phyloP scores from a whole-genome alignment of 257 asterid species.

The Penstemon newberryi region DNA sequence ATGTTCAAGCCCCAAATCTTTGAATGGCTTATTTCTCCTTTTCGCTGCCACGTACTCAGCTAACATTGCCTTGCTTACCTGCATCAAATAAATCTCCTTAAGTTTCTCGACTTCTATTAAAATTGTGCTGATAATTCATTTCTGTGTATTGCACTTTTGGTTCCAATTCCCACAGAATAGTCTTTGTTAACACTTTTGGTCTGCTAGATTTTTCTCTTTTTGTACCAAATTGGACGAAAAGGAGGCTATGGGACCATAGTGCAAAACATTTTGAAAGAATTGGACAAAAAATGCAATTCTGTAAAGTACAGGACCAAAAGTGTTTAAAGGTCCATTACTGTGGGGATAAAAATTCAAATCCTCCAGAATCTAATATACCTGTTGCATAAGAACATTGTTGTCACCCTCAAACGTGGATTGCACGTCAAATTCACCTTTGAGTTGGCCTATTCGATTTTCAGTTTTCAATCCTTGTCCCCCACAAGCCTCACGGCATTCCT shows the following conservation, averaged over 20 bases:
- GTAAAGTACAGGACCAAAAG: too few species aligned
- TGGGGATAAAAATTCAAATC: too few species aligned
- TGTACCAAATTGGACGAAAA: too few species aligned
- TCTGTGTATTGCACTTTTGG: too few species aligned
- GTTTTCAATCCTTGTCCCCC: constrained; percentile 98
- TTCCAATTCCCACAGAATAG: too few species aligned
- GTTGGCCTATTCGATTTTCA: constrained; percentile 90
- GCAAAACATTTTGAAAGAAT: too few species aligned
- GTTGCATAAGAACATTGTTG: constrained; percentile 97
- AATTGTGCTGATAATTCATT: too few species aligned
- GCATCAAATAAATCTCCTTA: constrained; percentile 22
- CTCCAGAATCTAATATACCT: constrained; percentile 43
- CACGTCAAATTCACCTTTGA: constrained; percentile 89
- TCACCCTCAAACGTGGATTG: constrained; percentile 99
- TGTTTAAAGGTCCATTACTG: too few species aligned
- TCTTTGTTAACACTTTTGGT: too few species aligned
- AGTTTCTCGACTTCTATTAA: not conserved
- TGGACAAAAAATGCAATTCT: too few species aligned
- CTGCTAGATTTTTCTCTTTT: too few species aligned
- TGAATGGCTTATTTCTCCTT: constrained; percentile 64
- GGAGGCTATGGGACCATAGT: too few species aligned
- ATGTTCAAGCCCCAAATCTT: constrained; percentile 91
- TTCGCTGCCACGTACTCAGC: constrained; percentile 65
- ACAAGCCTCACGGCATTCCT: constrained; percentile 99
- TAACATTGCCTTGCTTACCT: constrained; percentile 93